phyloP scores from a whole-genome alignment of 192 early-diverging fungal genomes.

The Umbelopsis sp. region DNA sequence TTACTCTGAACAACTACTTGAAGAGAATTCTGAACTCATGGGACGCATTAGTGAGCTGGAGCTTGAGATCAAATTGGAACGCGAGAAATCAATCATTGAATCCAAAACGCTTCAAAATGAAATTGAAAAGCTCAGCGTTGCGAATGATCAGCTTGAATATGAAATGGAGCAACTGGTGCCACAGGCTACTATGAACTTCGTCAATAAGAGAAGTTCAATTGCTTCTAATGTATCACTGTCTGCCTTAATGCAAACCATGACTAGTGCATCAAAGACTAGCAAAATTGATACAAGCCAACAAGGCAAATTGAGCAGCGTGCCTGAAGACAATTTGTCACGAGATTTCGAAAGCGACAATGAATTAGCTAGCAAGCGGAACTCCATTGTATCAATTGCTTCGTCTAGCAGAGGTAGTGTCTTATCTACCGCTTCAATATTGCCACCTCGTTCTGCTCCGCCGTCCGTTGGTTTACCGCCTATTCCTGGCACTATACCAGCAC shows the following conservation, averaged over 20 bases:
- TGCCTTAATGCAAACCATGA: not conserved
- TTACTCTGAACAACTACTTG: constrained; percentile 7
- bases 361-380: not conserved
- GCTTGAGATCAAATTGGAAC: constrained; percentile 28
- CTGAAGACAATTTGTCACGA: not conserved
- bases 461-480: constrained; percentile 37
- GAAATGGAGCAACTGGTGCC: constrained; percentile 44
- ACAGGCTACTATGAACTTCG: constrained; percentile 19
- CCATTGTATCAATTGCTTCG: not conserved
- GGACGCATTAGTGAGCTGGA: constrained; percentile 35
- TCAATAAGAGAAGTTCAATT: constrained; percentile 13
- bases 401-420: constrained; percentile 16
- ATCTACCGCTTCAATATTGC: constrained; percentile 8
- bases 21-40: constrained; percentile 38
- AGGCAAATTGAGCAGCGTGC: constrained; percentile 2
- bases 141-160: constrained; percentile 42
- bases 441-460: constrained; percentile 36
- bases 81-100: constrained; percentile 26
- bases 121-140: constrained; percentile 34
- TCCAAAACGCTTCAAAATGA: constrained; percentile 35
- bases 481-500: constrained; percentile 22
- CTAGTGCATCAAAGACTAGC: not conserved
- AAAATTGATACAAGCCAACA: not conserved
- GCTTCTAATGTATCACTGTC: not conserved
- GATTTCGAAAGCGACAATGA: not conserved